Evolutionary conservation across 1,284 basidiomycete species (phyloP).

Genomic region (Ganoderma boninense): DNA sequence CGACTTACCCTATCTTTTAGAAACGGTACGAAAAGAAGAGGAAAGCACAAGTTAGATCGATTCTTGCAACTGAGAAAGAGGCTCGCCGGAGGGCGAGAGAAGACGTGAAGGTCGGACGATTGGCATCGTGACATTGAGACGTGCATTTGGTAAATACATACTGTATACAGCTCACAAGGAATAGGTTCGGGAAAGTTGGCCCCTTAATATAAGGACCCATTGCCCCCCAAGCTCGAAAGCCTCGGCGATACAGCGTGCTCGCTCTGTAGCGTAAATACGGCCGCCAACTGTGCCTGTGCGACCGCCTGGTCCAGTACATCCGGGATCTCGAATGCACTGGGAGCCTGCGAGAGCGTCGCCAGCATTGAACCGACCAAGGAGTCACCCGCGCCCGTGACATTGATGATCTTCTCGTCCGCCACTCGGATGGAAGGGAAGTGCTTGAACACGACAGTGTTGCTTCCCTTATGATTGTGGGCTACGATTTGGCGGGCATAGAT

Average conservation of each 20-base stretch:
- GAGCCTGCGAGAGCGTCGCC: constrained; percentile 58
- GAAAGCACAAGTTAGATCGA: constrained; percentile 50
- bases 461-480: constrained; percentile 53
- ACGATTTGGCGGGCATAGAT: constrained; percentile 58
- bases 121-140: constrained; percentile 33
- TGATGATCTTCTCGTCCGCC: constrained; percentile 57
- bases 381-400: constrained; percentile 93
- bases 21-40: constrained; percentile 63
- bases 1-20: constrained; percentile 43
- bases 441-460: constrained; percentile 64
- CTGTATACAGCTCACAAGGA: constrained; percentile 3
- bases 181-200: background rate
- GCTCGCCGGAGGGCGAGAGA: constrained; percentile 56
- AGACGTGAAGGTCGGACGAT: constrained; percentile 66
- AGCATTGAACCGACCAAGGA: constrained; percentile 84
- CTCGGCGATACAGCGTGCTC: constrained; percentile 70
- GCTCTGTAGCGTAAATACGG: constrained; percentile 69
- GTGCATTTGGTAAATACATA: background rate
- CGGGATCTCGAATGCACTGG: constrained; percentile 55
- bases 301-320: constrained; percentile 53
- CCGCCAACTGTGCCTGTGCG: constrained; percentile 67
- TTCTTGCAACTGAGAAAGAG: constrained; percentile 54
- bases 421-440: constrained; percentile 73
- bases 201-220: constrained; percentile 15
- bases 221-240: constrained; percentile 47